Evolutionary conservation across 2,329 filamentous ascomycete genomes (phyloP), one percentile per base, ranked within the genome.

Genomic region (Botryotinia calthae): DNA sequence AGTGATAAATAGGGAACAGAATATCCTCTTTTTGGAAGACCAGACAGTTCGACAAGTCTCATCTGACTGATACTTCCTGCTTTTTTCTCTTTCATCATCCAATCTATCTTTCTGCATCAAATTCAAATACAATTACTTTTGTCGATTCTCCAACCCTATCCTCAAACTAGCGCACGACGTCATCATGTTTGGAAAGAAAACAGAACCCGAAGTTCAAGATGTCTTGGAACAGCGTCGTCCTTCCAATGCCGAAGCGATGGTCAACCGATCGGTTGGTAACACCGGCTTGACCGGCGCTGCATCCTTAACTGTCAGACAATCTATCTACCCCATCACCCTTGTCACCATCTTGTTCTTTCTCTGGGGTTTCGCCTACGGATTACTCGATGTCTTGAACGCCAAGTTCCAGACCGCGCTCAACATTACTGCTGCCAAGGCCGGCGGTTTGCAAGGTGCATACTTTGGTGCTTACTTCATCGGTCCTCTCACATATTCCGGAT

Each of bases 381-480:
- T 97, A 2, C 84, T 97, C 7, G 93, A 95, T 78, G 91, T 91
- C 0, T 86, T 97, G 51, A 97, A 97, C 79, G 75, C 77, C 12
- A 77, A 79, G 63, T 79, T 79, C 63, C 78, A 87, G 86, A 54
- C 89, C 87, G 44, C 89, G 92, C 71, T 90, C 89, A 64, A 80
- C 82, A 56, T 88, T 92, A 40, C 78, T 85, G 62, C 92, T 91
- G 76, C 74, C 34, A 86, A 87, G 85, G 4, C 88, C 0, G 83
- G 93, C 8, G 90, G 90, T 1, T 85, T 94, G 48, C 92, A 91
- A 51, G 90, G 87, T 74, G 87, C 90, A 12, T 94, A 94, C 56
- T 94, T 91, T 78, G 90, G 88, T 1, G 88, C 88, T 1, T 94
- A 94, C 79, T 85, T 93, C 70, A 84, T 93, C 42, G 91, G 90